Base-by-base conservation (phyloP, 2,329 filamentous ascomycete genomes). In the Aspergillus fumigatus region DNA sequence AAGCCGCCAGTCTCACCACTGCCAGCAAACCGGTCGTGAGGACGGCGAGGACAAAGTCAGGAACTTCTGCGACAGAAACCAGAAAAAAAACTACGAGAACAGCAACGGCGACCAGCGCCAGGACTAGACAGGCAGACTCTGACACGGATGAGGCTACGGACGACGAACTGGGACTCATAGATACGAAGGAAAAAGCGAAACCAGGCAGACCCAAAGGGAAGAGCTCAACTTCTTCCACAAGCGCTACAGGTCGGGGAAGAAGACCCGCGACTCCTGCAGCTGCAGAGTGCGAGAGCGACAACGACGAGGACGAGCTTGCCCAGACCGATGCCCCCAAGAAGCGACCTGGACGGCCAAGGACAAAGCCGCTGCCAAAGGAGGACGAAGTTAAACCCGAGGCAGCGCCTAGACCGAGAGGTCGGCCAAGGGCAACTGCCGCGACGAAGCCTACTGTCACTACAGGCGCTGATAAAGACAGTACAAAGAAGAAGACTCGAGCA, bases 331-430 rank as follows among this genome's bases (percentile, higher is more conserved):
- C 52, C 8, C 62, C 64, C 10, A 67, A 62, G 58, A 69, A 65
- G 53, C 51, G 54, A 51, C 59, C 27, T 26, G 67, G 57, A 32
- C 58, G 63, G 29, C 60, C 63, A 9, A 59, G 58, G 59, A 50
- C 60, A 3, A 55, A 59, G 50, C 29, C 53, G 54, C 32, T 55
- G 8, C 49, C 49, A n/a, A 55, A 62, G 21, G 50, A 62, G 14
- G 57, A 59, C 11, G 54, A 53, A 1, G 47, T 56, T 4, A 63
- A 64, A 43, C 4, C 55, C 2, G 62, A 57, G 27, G 35, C 56
- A 23, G 59, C 61, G 2, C 61, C 66, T 1, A 69, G 62, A 41
- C 29, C 64, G 4, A 64, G 71, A 25, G 72, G 72, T 8, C 65
- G 72, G 48, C 70, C 71, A 27, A 71, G 65, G 53, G 62, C 62